Conservation (phyloP, 306 rosid genomes). For the Trifolium pratense region DNA sequence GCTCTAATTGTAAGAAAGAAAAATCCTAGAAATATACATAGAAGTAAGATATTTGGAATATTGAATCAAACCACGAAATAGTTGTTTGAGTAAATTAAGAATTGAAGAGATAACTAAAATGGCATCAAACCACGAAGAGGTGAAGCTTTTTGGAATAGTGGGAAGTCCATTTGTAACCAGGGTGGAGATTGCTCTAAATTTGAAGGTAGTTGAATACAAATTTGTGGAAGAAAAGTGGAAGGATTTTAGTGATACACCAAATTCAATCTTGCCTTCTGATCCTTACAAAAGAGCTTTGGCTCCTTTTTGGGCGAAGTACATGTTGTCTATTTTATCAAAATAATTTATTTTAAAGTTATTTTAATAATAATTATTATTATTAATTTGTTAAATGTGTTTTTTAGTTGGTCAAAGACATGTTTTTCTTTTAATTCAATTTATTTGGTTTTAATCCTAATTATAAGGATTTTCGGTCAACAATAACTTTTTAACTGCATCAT, state of each 20-base stretch:
- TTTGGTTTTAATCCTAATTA: no score
- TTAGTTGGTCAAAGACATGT: no score
- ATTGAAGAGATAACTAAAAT: neutral
- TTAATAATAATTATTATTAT: no score
- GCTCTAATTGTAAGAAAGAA: no score
- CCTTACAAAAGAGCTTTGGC: conserved; percentile 53
- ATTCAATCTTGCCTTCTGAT: conserved; percentile 50
- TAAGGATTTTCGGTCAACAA: no score
- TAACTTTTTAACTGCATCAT: no score
- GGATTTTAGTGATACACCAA: neutral
- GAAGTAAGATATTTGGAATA: neutral
- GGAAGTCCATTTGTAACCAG: neutral
- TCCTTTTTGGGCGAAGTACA: conserved; percentile 66
- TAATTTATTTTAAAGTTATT: no score
- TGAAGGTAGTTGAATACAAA: neutral
- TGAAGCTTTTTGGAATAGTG: neutral
- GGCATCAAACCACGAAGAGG: neutral
- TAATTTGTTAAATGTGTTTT: no score
- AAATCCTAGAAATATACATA: neutral
- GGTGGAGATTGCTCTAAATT: conserved; percentile 2
- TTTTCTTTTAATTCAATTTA: no score
- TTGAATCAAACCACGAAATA: neutral
- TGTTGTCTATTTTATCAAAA: no score
- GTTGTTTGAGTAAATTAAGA: neutral
- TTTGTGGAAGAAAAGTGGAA: neutral